Conservation (phyloP, 225 moss, liverwort and hornwort species). For the Sphagnum tenellum region DNA sequence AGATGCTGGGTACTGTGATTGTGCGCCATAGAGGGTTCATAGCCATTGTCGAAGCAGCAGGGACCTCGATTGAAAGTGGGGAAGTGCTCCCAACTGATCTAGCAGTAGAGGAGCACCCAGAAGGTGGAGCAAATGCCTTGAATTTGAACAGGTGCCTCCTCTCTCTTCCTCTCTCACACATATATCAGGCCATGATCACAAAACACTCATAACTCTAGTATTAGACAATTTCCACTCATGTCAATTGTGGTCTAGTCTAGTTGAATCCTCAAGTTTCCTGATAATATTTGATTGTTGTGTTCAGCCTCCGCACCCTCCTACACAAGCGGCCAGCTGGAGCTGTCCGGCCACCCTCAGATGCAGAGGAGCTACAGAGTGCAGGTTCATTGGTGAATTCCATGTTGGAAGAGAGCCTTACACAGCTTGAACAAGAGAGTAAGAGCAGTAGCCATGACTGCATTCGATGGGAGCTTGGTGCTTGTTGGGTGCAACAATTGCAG, state of each 20-base stretch:
- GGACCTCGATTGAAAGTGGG: slow-evolving; percentile 18
- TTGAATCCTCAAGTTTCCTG: background rate
- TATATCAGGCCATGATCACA: too few species aligned
- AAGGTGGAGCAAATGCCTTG: slow-evolving; percentile 56
- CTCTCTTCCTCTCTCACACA: too few species aligned
- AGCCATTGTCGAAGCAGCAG: slow-evolving; percentile 45
- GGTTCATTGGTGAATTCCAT: slow-evolving; percentile 27
- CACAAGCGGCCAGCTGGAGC: slow-evolving; percentile 28
- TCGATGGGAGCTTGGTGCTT: slow-evolving; percentile 69
- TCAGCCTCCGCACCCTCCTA: slow-evolving; percentile 49
- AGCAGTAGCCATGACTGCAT: slow-evolving; percentile 19
- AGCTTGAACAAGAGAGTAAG: slow-evolving; percentile 26
- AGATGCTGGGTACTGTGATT: slow-evolving; percentile 46
- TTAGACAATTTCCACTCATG: too few species aligned
- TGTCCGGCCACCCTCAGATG: slow-evolving; percentile 15
- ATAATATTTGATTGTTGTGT: background rate
- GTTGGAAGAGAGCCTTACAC: slow-evolving; percentile 32
- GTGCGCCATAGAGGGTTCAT: slow-evolving; percentile 50
- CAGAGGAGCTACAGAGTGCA: slow-evolving; percentile 34
- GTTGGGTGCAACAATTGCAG: slow-evolving; percentile 59
- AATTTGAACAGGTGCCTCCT: slow-evolving; percentile 42
- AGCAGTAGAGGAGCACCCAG: slow-evolving; percentile 47
- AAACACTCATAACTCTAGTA: too few species aligned
- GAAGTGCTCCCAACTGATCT: slow-evolving; percentile 19
- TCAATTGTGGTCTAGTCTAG: too few species aligned